Percentiles rank a stretch among this genome's conserved stretches.
Conservation (phyloP, 257 asterid genomes). For the Plantago elongata region DNA sequence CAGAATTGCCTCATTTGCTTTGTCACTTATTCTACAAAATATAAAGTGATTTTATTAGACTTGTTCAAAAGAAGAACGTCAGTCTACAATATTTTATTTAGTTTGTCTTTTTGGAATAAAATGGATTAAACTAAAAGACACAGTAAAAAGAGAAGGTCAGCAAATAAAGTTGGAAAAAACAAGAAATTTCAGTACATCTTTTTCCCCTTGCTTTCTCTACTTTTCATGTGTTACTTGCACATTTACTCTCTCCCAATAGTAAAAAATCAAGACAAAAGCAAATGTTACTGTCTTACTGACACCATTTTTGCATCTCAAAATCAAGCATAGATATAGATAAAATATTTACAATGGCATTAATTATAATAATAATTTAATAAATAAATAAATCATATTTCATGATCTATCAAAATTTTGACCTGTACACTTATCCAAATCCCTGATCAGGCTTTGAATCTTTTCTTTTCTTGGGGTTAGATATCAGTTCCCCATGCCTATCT, state of each 20-base stretch:
- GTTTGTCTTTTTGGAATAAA: background rate
- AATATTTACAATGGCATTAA: background rate
- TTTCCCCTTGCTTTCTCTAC: slow-evolving; percentile 38
- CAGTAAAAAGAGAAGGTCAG: slow-evolving; percentile 16
- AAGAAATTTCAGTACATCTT: slow-evolving; percentile 26
- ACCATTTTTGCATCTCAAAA: slow-evolving; percentile 2
- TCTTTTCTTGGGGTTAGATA: slow-evolving; percentile 24
- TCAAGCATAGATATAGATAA: slow-evolving; percentile 3
- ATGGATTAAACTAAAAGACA: background rate
- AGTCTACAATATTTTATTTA: background rate
- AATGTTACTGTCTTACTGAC: background rate
- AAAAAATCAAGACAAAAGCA: slow-evolving; percentile 22
- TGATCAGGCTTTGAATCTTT: slow-evolving; percentile 22
- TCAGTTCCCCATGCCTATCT: slow-evolving; percentile 27
- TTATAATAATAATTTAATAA: slow-evolving; percentile 2
- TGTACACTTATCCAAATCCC: slow-evolving; percentile 43
- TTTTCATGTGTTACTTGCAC: slow-evolving; percentile 25
- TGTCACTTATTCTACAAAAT: slow-evolving; percentile 25
- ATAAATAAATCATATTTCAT: slow-evolving; percentile 15
- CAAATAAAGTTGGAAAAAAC: slow-evolving; percentile 26
- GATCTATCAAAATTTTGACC: slow-evolving; percentile 19
- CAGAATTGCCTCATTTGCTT: slow-evolving; percentile 21
- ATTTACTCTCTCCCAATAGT: slow-evolving; percentile 26
- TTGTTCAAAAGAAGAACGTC: slow-evolving; percentile 15
- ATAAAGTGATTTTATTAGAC: background rate